A percentile compares a stretch with the other conserved stretches of the same genome.
phyloP scores from a whole-genome alignment of 805 yeast species.

The Cyberlindnera amylophila region DNA sequence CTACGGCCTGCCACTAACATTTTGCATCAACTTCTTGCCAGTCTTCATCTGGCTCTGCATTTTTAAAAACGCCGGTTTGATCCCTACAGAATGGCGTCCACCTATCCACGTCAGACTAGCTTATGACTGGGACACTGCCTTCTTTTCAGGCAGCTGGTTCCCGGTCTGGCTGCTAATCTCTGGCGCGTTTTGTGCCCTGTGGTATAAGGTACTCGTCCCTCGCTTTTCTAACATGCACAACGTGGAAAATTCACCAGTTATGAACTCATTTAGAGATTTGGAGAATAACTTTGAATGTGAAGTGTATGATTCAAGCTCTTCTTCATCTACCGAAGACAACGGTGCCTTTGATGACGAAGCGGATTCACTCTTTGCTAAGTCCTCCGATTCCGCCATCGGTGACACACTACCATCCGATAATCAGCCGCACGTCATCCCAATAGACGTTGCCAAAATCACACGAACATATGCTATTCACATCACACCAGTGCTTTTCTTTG shows the following conservation, averaged over 20 bases:
- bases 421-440: conserved; percentile 6
- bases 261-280: conserved; percentile 11
- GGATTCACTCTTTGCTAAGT: conserved; percentile 15
- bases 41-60: conserved; percentile 52
- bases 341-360: conserved; percentile 8
- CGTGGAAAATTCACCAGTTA: conserved; percentile 19
- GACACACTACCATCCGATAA: conserved; percentile 12
- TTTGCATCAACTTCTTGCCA: conserved; percentile 47
- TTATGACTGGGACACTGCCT: conserved; percentile 38
- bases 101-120: conserved; percentile 45
- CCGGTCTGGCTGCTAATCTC: conserved; percentile 19
- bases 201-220: conserved; percentile 21
- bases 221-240: conserved; percentile 31
- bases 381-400: background rate
- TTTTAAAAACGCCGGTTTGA: conserved; percentile 56
- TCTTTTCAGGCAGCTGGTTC: conserved; percentile 30
- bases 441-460: conserved; percentile 13
- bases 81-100: conserved; percentile 54
- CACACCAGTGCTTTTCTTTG: conserved; percentile 36
- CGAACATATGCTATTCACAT: conserved; percentile 15
- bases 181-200: conserved; percentile 11
- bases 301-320: background rate
- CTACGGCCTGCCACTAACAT: conserved; percentile 21
- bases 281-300: conserved; percentile 8
- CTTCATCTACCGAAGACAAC: conserved; percentile 4